Evolutionary conservation across 176 grass and related monocot species (phyloP).

Genomic region (Aegilops bicornis): DNA sequence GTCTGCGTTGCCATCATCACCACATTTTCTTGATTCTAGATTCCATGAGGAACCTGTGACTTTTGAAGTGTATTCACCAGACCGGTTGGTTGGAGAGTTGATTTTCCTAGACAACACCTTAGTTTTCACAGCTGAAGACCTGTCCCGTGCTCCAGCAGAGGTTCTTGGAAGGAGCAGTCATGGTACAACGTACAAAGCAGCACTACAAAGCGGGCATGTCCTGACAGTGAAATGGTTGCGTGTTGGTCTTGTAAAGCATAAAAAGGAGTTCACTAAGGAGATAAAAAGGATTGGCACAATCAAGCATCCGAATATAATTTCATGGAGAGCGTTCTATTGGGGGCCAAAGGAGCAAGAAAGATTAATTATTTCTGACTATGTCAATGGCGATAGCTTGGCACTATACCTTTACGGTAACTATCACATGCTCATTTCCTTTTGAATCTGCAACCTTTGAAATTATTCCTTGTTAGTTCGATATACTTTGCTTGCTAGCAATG

Average conservation of each 20-base stretch:
- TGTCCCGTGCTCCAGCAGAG: slow-evolving; percentile 85
- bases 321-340: slow-evolving; percentile 95
- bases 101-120: slow-evolving; percentile 73
- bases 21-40: slow-evolving; percentile 48
- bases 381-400: slow-evolving; percentile 73
- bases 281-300: slow-evolving; percentile 77
- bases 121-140: slow-evolving; percentile 87
- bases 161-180: slow-evolving; percentile 93
- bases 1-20: slow-evolving; percentile 40
- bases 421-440: slow-evolving; percentile 30
- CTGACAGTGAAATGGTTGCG: slow-evolving; percentile 94
- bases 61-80: slow-evolving; percentile 87
- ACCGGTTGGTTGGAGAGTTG: slow-evolving; percentile 78
- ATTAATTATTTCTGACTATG: slow-evolving; percentile 84
- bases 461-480: background rate
- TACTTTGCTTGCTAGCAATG: background rate
- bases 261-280: slow-evolving; percentile 92
- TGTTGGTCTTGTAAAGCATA: slow-evolving; percentile 80
- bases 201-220: slow-evolving; percentile 63
- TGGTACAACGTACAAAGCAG: slow-evolving; percentile 84
- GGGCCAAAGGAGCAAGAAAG: slow-evolving; percentile 93
- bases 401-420: slow-evolving; percentile 89
- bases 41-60: slow-evolving; percentile 56
- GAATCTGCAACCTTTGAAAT: background rate
- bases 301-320: slow-evolving; percentile 76